phyloP scores from a whole-genome alignment of 2,329 filamentous ascomycete genomes.

The Xylariales sp. region DNA sequence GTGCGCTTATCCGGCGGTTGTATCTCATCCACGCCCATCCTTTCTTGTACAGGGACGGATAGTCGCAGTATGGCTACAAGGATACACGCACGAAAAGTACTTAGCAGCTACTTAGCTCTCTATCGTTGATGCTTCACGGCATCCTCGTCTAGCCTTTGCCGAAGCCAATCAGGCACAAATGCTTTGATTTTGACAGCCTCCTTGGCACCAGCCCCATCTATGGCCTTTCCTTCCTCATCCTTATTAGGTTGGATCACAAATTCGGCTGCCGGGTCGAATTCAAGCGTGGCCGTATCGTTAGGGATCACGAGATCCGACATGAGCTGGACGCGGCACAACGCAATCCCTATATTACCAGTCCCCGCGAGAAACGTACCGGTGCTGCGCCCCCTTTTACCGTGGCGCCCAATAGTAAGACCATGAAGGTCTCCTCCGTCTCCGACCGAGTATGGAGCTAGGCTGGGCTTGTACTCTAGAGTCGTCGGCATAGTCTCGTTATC shows the following conservation, averaged over 20 bases:
- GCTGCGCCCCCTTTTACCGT: slow-evolving; percentile 71
- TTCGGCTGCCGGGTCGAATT: slow-evolving; percentile 70
- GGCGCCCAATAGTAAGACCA: slow-evolving; percentile 62
- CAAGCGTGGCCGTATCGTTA: slow-evolving; percentile 72
- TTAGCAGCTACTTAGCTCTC: neutral
- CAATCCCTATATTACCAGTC: slow-evolving; percentile 87
- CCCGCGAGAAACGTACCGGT: slow-evolving; percentile 84
- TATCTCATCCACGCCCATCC: neutral
- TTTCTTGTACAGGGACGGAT: neutral
- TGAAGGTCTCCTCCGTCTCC: slow-evolving; percentile 15
- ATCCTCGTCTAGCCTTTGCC: slow-evolving; percentile 53
- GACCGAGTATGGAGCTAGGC: neutral
- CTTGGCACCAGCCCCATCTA: slow-evolving; percentile 47
- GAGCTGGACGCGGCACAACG: slow-evolving; percentile 85
- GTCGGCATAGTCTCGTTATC: slow-evolving; percentile 53
- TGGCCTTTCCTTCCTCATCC: slow-evolving; percentile 53
- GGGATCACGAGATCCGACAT: slow-evolving; percentile 86
- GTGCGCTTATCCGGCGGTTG: neutral
- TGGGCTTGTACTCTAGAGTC: slow-evolving; percentile 60
- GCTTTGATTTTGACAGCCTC: slow-evolving; percentile 73
- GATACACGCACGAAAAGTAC: slow-evolving; percentile 10
- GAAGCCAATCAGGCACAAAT: slow-evolving; percentile 84
- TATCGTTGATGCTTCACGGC: slow-evolving; percentile 16
- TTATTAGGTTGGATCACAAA: slow-evolving; percentile 64
- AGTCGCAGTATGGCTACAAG: neutral